Base-by-base conservation (phyloP, 768 basidiomycete species). In the Lentinula guzmanii region DNA sequence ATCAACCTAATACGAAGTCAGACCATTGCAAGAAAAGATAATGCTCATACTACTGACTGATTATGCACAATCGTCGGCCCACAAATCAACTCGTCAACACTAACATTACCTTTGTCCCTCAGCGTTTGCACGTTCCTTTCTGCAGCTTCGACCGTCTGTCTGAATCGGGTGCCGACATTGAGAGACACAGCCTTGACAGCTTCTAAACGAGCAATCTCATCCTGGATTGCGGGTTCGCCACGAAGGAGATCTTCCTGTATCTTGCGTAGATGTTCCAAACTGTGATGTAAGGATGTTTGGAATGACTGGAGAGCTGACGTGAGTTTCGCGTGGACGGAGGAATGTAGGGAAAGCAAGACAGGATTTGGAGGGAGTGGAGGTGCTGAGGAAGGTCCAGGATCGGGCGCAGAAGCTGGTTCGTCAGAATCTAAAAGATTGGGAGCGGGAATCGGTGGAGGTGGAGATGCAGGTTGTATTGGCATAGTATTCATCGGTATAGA, bases 11-110 rank as follows among this genome's bases (percentile, higher is more conserved):
- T 61, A 5, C 39, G 31, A 41, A 34, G 42, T 28, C 16, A 54
- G 56, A 37, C 50, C 52, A 60, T 65, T 55, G 56, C 24, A 53
- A 56, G 58, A 61, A 45, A 59, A 50, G 31, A 28, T 48, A 28
- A 54, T 62, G 52, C 62, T 67, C 64, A 61, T 61, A 62, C 58
- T 67, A 79, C 89, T 69, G 66, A 97, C 97, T 99, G 97, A 75
- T 96, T 96, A 70, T 97, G 89, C 35, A 99, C 96, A 56, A 99
- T 98, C 33, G 85, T 92, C 10, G 93, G 96, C 33, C 93, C 89
- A 72, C 97, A 99, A 1, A 98, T 87, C 58, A 98, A 82, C 77
- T 99, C 97, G 74, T 99, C 97, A 9, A 98, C 94, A 65, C 91
- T 90, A 11, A 93, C 92, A 72, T 95, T 93, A 35, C 91, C 93